Percentiles rank a stretch among this genome's conserved stretches.
Conservation (phyloP, 2,329 filamentous ascomycete genomes). For the Ceratocystis harringtonii region DNA sequence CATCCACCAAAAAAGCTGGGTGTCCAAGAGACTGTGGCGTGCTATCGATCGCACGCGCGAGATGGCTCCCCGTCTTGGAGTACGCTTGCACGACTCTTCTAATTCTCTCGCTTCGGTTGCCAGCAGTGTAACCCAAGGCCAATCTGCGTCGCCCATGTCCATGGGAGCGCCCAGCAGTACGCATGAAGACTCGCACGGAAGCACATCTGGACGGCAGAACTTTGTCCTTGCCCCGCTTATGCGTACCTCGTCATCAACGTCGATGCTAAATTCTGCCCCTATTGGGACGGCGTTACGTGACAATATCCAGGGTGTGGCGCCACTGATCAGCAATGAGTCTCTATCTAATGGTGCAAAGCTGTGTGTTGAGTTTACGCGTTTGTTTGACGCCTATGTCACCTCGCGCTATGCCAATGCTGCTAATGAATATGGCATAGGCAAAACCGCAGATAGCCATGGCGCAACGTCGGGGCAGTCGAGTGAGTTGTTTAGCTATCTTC, state of each 20-base stretch:
- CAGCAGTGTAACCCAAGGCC: background rate
- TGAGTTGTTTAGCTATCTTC: constrained; percentile 13
- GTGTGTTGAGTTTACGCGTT: constrained; percentile 38
- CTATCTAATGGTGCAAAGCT: constrained; percentile 34
- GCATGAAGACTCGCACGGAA: constrained; percentile 9
- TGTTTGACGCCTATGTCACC: constrained; percentile 29
- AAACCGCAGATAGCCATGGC: constrained; percentile 1
- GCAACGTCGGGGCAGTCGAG: background rate
- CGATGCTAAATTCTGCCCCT: constrained; percentile 14
- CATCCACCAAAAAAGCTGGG: constrained; percentile 54
- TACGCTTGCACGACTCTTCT: constrained; percentile 24
- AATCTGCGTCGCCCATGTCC: background rate
- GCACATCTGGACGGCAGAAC: constrained; percentile 2
- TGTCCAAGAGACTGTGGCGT: constrained; percentile 58
- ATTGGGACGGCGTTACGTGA: background rate
- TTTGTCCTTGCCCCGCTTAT: constrained; percentile 12
- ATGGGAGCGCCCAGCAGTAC: constrained; percentile 4
- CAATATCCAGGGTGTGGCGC: constrained; percentile 17
- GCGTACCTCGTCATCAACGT: background rate
- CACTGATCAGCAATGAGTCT: constrained; percentile 14
- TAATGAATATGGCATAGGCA: constrained; percentile 6
- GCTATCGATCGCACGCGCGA: constrained; percentile 57
- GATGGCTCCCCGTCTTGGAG: constrained; percentile 53
- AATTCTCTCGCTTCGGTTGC: constrained; percentile 16
- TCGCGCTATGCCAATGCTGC: constrained; percentile 18